These are phyloP conservation scores for Cutaneotrichosporon sp. DNA, from an alignment of 1,284 basidiomycete species.

Conservation along the genomic window DNA sequence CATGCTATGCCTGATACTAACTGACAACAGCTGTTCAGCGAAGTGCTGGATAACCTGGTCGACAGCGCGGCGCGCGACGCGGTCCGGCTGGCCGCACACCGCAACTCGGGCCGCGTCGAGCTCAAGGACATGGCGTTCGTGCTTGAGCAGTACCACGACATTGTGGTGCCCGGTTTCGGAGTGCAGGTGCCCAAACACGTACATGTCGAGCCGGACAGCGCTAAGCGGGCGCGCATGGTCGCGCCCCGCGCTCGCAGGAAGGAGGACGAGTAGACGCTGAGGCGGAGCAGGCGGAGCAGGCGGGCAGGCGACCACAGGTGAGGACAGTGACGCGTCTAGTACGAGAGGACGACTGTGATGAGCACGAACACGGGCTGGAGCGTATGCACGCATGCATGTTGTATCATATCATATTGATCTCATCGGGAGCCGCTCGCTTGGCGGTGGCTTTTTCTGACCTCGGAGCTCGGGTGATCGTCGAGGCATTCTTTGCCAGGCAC, in stretches of 20 bases:
- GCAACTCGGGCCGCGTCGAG: constrained; percentile 33
- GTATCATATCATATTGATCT: no score
- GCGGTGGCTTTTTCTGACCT: no score
- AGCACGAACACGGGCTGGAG: no score
- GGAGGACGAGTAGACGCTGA: constrained; percentile 8
- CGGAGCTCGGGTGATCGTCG: no score
- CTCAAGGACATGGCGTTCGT: constrained; percentile 38
- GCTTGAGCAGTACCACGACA: constrained; percentile 30
- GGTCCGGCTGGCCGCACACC: constrained; percentile 36
- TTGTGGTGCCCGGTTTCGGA: constrained; percentile 38
- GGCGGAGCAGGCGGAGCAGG: background rate
- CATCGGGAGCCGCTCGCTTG: no score
- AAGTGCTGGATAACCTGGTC: constrained; percentile 33
- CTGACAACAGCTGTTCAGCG: constrained; percentile 27
- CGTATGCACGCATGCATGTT: no score
- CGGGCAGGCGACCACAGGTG: background rate
- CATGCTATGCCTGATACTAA: background rate
- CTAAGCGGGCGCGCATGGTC: constrained; percentile 19
- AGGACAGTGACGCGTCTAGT: background rate
- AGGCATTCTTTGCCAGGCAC: no score
- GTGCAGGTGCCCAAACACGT: constrained; percentile 27
- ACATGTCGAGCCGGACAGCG: constrained; percentile 27
- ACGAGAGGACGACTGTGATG: no score
- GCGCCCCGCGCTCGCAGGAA: constrained; percentile 9
- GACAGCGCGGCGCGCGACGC: constrained; percentile 27